Base-by-base conservation (phyloP, 441 rosid species). In the Lepidium campestre region DNA sequence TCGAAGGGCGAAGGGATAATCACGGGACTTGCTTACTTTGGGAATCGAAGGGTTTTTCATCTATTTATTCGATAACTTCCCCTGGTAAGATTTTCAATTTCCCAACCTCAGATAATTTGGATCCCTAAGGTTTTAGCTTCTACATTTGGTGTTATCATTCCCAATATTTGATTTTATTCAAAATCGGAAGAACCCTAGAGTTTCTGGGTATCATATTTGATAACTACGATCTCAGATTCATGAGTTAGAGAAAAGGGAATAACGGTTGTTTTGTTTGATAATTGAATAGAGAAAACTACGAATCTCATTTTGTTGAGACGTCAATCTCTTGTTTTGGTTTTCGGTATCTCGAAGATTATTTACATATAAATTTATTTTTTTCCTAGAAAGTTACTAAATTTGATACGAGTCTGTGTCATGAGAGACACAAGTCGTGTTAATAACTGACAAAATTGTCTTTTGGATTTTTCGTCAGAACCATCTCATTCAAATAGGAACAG, bases 381-480 rank as follows among this genome's bases (percentile, higher is more conserved):
- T 57, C 18, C 0, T 45, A n/a, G 39, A 48, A 62, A 57, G 0
- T 50, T 72, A 41, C 71, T 49, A 72, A 72, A 65, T 22, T 65
- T 58, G 62, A 36, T 56, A 45, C 11, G 29, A 41, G 75, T 84
- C 78, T 56, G 65, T 57, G 45, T 58, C 52, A 61, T 67, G 73
- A 61, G 81, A 75, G 84, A 81, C 81, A 75, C 47, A 56, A 71
- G 70, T 74, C 86, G 46, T 79, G 85, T 36, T 73, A 40, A 69
- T 60, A 48, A 39, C 72, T 63, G 79, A 71, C 71, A 70, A 49
- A 44, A 50, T 56, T 41, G 18, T 10, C 1, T 58, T 54, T 67
- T 68, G 70, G 65, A 64, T 74, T 69, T 58, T 70, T 65, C 57
- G 56, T 63, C 42, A 45, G 19, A 53, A 42, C 36, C 54, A 40